A percentile compares a stretch with the other conserved stretches of the same genome.
Evolutionary conservation across 805 yeast genomes (phyloP).

Genomic region (Zygosaccharomyces bisporus): DNA sequence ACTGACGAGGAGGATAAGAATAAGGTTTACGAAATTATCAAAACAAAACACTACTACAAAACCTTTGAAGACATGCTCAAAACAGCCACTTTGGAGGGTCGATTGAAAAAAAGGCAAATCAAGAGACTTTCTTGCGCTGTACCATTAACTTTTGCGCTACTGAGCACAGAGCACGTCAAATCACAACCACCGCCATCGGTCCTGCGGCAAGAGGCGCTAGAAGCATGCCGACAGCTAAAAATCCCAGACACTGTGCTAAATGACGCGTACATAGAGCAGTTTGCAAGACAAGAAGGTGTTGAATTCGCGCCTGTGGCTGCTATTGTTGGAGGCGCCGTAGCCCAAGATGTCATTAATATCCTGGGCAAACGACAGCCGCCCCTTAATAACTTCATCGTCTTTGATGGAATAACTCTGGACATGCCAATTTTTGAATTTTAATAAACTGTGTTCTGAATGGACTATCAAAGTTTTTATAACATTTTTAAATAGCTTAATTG

Average conservation of each 20-base stretch:
- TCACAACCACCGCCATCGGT: constrained; percentile 24
- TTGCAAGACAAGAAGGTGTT: constrained; percentile 48
- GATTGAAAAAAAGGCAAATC: constrained; percentile 30
- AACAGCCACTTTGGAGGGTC: constrained; percentile 38
- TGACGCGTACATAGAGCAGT: constrained; percentile 36
- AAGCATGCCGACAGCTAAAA: constrained; percentile 39
- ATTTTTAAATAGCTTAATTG: background rate
- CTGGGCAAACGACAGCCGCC: constrained; percentile 75
- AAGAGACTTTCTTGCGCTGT: constrained; percentile 33
- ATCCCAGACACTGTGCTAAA: constrained; percentile 47
- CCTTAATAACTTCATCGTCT: constrained; percentile 70
- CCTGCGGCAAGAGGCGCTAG: constrained; percentile 32
- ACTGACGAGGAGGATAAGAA: constrained; percentile 38
- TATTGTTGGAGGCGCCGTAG: constrained; percentile 80
- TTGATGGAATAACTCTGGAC: constrained; percentile 67
- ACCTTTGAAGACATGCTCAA: constrained; percentile 37
- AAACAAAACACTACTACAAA: constrained; percentile 38
- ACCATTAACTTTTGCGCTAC: constrained; percentile 56
- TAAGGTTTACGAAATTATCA: constrained; percentile 36
- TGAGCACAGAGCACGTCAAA: constrained; percentile 40
- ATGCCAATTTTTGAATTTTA: constrained; percentile 66
- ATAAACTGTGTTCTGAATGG: too few species aligned
- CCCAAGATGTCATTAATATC: constrained; percentile 86
- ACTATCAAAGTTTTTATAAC: background rate
- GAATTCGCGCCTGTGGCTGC: constrained; percentile 85